Evolutionary conservation across 176 grass and related monocot species (phyloP), one percentile per base, ranked within the genome.

Genomic region (Puya raimondii): DNA sequence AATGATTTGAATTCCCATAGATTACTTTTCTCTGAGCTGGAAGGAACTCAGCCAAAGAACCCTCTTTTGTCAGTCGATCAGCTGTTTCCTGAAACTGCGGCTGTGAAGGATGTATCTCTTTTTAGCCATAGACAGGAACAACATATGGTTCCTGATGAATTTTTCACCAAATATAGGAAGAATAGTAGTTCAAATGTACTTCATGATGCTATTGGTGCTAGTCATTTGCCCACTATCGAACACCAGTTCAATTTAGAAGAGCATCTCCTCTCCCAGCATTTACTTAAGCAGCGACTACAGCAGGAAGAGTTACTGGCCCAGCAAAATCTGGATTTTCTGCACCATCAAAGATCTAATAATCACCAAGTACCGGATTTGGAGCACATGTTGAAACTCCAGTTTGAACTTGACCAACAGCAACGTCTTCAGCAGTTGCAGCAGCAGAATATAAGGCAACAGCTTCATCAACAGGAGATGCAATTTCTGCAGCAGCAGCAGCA

Each of bases 11-110:
- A 85, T 52, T 85, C 95, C 80, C 90, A 91, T 68, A 87, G 90
- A 29, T 90, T 99, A 56, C 82, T 90, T 58, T 99, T 89, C 90
- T 99, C 95, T 78, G 95, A 99, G 71, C 80, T 99, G 50, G 90
- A 99, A 86, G 87, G 82, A 61, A 84, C 82, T 68, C 87, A 94
- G 64, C 80, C 80, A 13, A 99, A 91, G 59, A 87, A 87, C 65
- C 93, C 95, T 56, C 90, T 99, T 54, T 96, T 88, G 22, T 91
- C 95, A 10, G 72, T 67, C 51, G 80, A 92, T 22, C 74, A 83
- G 1, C 78, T 56, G 72, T 83, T 74, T 72, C 47, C 54, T 33
- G 80, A 85, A 23, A 61, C 51, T 80, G 65, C 83, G 72, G 47
- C 74, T 21, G 76, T 67, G n/a, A 88, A 81, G 74, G 82, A 88